phyloP scores from a whole-genome alignment of 768 basidiomycete species.

The Collybia sp. region DNA sequence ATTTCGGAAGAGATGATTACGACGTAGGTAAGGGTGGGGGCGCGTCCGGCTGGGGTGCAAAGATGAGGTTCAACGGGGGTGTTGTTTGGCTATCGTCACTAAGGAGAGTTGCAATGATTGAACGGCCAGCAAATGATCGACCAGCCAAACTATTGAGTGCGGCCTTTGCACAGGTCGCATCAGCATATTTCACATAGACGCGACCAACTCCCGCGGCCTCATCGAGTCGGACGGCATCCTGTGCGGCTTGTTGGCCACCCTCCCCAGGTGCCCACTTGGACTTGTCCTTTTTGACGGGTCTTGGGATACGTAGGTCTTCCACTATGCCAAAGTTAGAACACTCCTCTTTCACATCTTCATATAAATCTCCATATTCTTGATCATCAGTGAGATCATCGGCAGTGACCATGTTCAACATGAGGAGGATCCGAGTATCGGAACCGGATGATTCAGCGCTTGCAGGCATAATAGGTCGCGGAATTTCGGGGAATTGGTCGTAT shows the following conservation, averaged over 20 bases:
- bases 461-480: constrained; percentile 86
- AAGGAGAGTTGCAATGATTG: constrained; percentile 81
- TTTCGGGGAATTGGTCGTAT: constrained; percentile 77
- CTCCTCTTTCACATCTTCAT: constrained; percentile 93
- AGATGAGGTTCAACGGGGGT: constrained; percentile 76
- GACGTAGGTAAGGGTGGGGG: constrained; percentile 68
- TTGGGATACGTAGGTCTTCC: constrained; percentile 82
- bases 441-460: constrained; percentile 59
- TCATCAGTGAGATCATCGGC: constrained; percentile 88
- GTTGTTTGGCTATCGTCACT: constrained; percentile 83
- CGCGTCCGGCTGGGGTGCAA: constrained; percentile 79
- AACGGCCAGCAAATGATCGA: constrained; percentile 79
- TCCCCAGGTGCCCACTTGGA: constrained; percentile 70
- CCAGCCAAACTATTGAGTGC: constrained; percentile 90
- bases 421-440: constrained; percentile 74
- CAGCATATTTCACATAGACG: constrained; percentile 87
- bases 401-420: constrained; percentile 99
- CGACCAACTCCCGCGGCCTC: constrained; percentile 92
- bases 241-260: constrained; percentile 49
- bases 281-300: constrained; percentile 85
- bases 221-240: constrained; percentile 70
- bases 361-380: constrained; percentile 88
- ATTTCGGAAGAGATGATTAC: constrained; percentile 11
- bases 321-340: constrained; percentile 77
- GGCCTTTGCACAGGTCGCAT: constrained; percentile 53